Evolutionary conservation across 108 stramenopile species (phyloP).

Genomic region (Nitzschia sp.): DNA sequence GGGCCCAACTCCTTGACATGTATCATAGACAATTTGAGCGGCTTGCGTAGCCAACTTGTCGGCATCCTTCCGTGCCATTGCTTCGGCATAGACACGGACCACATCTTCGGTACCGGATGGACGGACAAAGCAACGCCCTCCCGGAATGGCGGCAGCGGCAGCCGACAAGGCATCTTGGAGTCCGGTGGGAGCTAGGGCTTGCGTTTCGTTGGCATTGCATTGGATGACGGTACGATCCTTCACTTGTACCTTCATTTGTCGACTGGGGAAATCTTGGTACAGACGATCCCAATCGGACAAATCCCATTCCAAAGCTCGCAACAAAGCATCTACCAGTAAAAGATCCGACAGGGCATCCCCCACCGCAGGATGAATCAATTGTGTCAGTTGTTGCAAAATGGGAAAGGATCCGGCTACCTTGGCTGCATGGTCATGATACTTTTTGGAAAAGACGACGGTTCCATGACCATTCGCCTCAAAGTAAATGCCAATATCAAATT

Average conservation of each 20-base stretch:
- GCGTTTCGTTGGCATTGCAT: conserved; percentile 91
- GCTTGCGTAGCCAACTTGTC: conserved; percentile 69
- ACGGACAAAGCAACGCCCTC: conserved; percentile 89
- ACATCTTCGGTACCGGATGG: conserved; percentile 99
- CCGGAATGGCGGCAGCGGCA: conserved; percentile 50
- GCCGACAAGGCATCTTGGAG: conserved; percentile 87
- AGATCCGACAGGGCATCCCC: conserved; percentile 97
- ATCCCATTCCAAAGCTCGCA: conserved; percentile 76
- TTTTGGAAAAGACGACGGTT: conserved; percentile 85
- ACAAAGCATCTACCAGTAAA: conserved; percentile 75
- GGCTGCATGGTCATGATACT: conserved; percentile 15
- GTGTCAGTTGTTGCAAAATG: conserved; percentile 43
- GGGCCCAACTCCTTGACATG: conserved; percentile 68
- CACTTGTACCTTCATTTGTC: conserved; percentile 93
- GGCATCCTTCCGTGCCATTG: conserved; percentile 58
- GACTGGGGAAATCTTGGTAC: conserved; percentile 91
- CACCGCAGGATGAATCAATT: conserved; percentile 91
- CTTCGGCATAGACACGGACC: conserved; percentile 98
- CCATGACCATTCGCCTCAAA: conserved; percentile 99
- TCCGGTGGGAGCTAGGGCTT: conserved; percentile 60
- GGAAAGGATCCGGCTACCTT: conserved; percentile 29
- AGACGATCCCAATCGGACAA: conserved; percentile 75
- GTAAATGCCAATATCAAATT: conserved; percentile 98
- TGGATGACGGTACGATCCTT: conserved; percentile 77
- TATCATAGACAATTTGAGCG: conserved; percentile 63